Percentiles rank a stretch among this genome's conserved stretches.
Conservation (phyloP, 208 protist genomes). For the Porcisia hertigi region DNA sequence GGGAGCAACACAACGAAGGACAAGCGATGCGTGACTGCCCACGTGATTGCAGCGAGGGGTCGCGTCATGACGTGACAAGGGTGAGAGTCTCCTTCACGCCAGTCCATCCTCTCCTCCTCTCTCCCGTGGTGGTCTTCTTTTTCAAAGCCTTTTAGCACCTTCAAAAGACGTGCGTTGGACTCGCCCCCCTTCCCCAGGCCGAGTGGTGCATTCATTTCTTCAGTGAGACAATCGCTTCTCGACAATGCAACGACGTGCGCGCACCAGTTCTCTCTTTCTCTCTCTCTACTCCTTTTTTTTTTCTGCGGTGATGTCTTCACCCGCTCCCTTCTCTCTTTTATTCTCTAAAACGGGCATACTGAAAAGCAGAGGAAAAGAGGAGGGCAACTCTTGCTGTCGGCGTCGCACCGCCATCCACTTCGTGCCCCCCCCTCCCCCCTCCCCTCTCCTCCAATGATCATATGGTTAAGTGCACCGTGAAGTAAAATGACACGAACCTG, state of each 20-base stretch:
- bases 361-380: not conserved
- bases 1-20: not conserved
- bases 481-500: not conserved
- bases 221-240: too few species aligned
- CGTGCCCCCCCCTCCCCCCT: not conserved
- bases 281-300: not conserved
- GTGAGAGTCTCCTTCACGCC: not conserved
- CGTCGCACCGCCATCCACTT: not conserved
- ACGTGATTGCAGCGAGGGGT: not conserved
- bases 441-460: not conserved
- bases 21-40: not conserved
- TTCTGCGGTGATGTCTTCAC: too few species aligned
- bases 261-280: not conserved
- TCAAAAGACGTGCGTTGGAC: too few species aligned
- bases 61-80: not conserved
- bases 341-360: not conserved
- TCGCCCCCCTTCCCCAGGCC: not conserved
- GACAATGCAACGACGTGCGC: too few species aligned
- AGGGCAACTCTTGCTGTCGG: not conserved
- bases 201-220: too few species aligned
- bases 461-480: not conserved
- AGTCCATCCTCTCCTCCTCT: not conserved
- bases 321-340: too few species aligned
- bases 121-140: not conserved
- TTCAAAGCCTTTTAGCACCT: not conserved